Percentiles rank a stretch among this genome's conserved stretches.
Conservation (phyloP, 768 basidiomycete genomes). For the Tylopilus vinaceipallidus region DNA sequence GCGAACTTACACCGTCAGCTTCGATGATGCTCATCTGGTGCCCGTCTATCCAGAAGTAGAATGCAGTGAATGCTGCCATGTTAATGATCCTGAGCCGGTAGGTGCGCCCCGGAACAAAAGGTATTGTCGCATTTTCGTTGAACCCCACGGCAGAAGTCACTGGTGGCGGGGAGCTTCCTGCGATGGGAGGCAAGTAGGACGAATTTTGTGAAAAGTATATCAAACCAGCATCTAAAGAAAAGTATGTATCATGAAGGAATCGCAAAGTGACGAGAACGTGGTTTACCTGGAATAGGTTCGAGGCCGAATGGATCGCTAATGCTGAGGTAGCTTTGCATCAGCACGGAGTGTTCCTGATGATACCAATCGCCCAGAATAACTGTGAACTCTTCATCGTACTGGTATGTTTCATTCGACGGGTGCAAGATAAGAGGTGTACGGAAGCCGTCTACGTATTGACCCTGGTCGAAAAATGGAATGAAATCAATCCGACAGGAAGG, state of each 20-base stretch:
- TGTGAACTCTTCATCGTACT: slow-evolving; percentile 89
- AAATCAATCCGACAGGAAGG: not conserved
- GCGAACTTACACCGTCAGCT: slow-evolving; percentile 67
- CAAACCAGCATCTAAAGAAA: slow-evolving; percentile 61
- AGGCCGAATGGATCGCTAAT: slow-evolving; percentile 77
- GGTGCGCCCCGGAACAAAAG: slow-evolving; percentile 81
- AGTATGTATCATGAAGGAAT: not conserved
- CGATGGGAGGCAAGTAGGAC: slow-evolving; percentile 61
- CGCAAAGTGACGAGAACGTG: not conserved
- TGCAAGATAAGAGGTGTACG: slow-evolving; percentile 84
- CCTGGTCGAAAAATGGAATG: slow-evolving; percentile 36
- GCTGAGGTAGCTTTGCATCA: slow-evolving; percentile 67
- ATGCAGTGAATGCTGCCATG: slow-evolving; percentile 67
- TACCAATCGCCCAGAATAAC: slow-evolving; percentile 92
- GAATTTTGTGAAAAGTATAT: slow-evolving; percentile 82
- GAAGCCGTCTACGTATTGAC: slow-evolving; percentile 92
- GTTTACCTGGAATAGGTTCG: slow-evolving; percentile 82
- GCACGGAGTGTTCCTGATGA: slow-evolving; percentile 64
- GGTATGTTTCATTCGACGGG: slow-evolving; percentile 59
- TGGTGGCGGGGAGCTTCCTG: slow-evolving; percentile 44
- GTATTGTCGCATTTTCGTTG: slow-evolving; percentile 83
- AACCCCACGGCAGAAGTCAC: slow-evolving; percentile 67
- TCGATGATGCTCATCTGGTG: slow-evolving; percentile 85
- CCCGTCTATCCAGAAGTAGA: slow-evolving; percentile 89
- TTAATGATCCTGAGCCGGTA: slow-evolving; percentile 90